These are phyloP conservation scores for Phytophthora sansomeana DNA, from an alignment of 352 stramenopile genomes.

Conservation along the genomic window DNA sequence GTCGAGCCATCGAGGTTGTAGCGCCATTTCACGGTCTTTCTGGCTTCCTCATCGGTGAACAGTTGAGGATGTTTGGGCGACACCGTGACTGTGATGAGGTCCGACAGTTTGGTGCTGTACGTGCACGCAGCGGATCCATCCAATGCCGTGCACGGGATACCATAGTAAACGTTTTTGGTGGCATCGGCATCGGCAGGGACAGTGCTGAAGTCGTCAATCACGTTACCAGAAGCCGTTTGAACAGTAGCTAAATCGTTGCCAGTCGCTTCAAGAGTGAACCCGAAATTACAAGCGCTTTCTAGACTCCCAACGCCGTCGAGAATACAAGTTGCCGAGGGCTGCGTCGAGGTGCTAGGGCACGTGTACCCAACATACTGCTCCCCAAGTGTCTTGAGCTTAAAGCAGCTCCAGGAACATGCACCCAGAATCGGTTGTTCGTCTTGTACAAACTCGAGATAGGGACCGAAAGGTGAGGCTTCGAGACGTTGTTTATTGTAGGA, in stretches of 20 bases:
- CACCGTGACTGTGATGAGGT: conserved; percentile 7
- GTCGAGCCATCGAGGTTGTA: conserved; percentile 33
- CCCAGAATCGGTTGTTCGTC: neutral
- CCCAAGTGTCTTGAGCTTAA: neutral
- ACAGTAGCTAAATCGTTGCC: conserved; percentile 47
- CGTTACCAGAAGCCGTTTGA: conserved; percentile 26
- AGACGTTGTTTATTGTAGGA: neutral
- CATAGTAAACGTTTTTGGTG: conserved; percentile 20
- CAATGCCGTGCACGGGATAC: conserved; percentile 21
- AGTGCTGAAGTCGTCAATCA: conserved; percentile 33
- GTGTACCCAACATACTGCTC: conserved; percentile 10
- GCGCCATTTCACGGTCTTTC: conserved; percentile 44
- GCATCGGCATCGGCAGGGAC: neutral
- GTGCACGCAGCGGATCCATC: conserved; percentile 9
- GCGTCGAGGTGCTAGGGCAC: conserved; percentile 1
- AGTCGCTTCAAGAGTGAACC: conserved; percentile 47
- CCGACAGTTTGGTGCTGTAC: conserved; percentile 24
- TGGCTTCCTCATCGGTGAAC: neutral
- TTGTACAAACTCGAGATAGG: neutral
- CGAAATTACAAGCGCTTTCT: conserved; percentile 26
- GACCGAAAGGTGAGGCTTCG: neutral
- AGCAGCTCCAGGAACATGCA: neutral
- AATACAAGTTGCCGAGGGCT: neutral
- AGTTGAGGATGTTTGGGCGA: neutral
- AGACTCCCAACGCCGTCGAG: neutral